Evolutionary conservation across 169 alveolate genomes (phyloP).

Genomic region (Plasmodium sp.): DNA sequence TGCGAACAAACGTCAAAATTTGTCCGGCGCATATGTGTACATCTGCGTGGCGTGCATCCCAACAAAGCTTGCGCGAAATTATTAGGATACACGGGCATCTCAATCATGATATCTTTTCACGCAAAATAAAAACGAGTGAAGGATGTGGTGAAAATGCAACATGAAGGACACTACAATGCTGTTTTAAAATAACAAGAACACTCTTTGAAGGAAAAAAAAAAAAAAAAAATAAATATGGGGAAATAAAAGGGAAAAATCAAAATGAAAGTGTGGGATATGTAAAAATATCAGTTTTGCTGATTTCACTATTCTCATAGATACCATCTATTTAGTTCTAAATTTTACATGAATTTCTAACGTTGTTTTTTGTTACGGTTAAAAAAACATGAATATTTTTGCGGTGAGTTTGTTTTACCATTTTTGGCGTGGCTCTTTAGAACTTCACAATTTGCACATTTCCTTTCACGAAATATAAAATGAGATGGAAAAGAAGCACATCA

Average conservation of each 20-base stretch:
- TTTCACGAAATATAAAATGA: slow-evolving; percentile 1
- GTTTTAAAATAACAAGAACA: slow-evolving; percentile 2
- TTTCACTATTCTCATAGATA: slow-evolving; percentile 26
- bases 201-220: slow-evolving; percentile 10
- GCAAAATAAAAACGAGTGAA: not conserved
- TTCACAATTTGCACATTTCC: slow-evolving; percentile 52
- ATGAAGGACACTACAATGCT: slow-evolving; percentile 19
- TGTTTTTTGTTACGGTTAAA: slow-evolving; percentile 4
- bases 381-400: not conserved
- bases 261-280: not conserved
- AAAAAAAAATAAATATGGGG: not conserved
- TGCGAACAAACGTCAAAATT: not conserved
- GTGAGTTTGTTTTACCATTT: not conserved
- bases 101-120: not conserved
- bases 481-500: slow-evolving; percentile 1
- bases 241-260: not conserved
- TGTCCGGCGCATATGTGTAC: not conserved
- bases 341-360: not conserved
- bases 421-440: not conserved
- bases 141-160: not conserved
- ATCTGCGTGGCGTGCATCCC: not conserved
- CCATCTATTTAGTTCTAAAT: slow-evolving; percentile 51
- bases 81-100: not conserved
- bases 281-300: slow-evolving; percentile 3
- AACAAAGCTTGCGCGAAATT: not conserved